Base-by-base conservation (phyloP, 139 green algal species). In the Spirogloea muscicola region DNA sequence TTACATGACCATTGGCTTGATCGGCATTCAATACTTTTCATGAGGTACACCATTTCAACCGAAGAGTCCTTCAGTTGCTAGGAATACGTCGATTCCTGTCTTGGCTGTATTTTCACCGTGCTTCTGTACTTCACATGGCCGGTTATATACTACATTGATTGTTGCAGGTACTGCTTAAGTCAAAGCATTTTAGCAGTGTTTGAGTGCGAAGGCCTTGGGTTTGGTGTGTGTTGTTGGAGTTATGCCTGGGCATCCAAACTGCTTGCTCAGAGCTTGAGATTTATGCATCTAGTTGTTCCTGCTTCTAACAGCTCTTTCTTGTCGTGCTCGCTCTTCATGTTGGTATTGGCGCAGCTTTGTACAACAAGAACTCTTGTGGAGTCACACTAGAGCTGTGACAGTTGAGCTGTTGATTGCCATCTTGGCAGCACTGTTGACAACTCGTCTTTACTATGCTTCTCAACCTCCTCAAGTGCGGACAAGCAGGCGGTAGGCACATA, bases 11-110 rank as follows among this genome's bases (percentile, higher is more conserved):
- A 29, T 44, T 10, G 64, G 36, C 39, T 31, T 77, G 13, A n/a
- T 74, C 21, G 70, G 27, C 29, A 25, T 40, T 3, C 49, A 75
- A 59, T 59, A 29, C 41, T 65, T 59, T 46, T 77, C 31, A 34
- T 37, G 5, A 79, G 70, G 70, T 79, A 1, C 21, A 31, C 29
- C n/a, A 3, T 2, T 70, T 3, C 1, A 77, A n/a, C n/a, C n/a
- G n/a, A n/a, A n/a, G n/a, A n/a, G n/a, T n/a, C n/a, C n/a, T n/a
- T n/a, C n/a, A n/a, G n/a, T n/a, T n/a, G n/a, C n/a, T n/a, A n/a
- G n/a, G n/a, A n/a, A n/a, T n/a, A n/a, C n/a, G n/a, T n/a, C n/a
- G n/a, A n/a, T n/a, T 61, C 18, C 21, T 13, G 34, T 1, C 41
- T 25, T 61, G 1, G 3, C 18, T 70, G 61, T 61, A 27, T 61